These are phyloP conservation scores for Thermothelomyces thermophilus DNA, from an alignment of 2,329 filamentous ascomycete genomes.

Conservation along the genomic window DNA sequence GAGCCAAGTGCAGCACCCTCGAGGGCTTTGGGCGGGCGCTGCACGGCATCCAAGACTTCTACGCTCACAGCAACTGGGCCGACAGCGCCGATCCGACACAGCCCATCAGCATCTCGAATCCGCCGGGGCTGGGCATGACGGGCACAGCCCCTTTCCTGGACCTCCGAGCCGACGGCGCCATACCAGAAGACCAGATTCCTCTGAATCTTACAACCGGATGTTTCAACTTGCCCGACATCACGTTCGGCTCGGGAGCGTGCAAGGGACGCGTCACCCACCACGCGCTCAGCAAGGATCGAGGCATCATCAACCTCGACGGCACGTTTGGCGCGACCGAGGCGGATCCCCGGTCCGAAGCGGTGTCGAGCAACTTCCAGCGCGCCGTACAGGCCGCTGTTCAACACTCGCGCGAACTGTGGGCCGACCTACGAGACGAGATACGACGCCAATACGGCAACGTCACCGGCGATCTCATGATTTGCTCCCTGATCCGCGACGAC, in stretches of 20 bases:
- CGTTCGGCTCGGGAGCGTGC: slow-evolving; percentile 16
- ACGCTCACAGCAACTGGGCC: slow-evolving; percentile 25
- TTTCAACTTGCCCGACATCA: slow-evolving; percentile 20
- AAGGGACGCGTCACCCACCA: slow-evolving; percentile 20
- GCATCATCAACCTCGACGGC: slow-evolving; percentile 20
- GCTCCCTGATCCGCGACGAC: slow-evolving; percentile 20
- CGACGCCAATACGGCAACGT: slow-evolving; percentile 13
- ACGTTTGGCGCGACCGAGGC: slow-evolving; percentile 16
- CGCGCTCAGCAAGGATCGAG: slow-evolving; percentile 22
- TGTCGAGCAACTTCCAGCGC: slow-evolving; percentile 17
- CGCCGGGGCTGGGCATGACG: slow-evolving; percentile 19
- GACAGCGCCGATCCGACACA: slow-evolving; percentile 16
- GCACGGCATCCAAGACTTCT: slow-evolving; percentile 25
- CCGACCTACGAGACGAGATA: slow-evolving; percentile 13
- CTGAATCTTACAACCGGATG: slow-evolving; percentile 21
- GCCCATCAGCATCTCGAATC: slow-evolving; percentile 20
- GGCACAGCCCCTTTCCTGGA: slow-evolving; percentile 21
- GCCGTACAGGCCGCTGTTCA: slow-evolving; percentile 19
- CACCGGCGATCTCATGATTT: slow-evolving; percentile 22
- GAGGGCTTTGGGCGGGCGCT: slow-evolving; percentile 20
- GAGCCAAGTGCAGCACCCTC: slow-evolving; percentile 21
- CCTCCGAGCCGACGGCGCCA: slow-evolving; percentile 15
- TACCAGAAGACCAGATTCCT: slow-evolving; percentile 17
- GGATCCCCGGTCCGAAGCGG: slow-evolving; percentile 15
- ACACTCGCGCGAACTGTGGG: slow-evolving; percentile 18